Conservation (phyloP, 163 green algal species). For the Scenedesmus sp. region DNA sequence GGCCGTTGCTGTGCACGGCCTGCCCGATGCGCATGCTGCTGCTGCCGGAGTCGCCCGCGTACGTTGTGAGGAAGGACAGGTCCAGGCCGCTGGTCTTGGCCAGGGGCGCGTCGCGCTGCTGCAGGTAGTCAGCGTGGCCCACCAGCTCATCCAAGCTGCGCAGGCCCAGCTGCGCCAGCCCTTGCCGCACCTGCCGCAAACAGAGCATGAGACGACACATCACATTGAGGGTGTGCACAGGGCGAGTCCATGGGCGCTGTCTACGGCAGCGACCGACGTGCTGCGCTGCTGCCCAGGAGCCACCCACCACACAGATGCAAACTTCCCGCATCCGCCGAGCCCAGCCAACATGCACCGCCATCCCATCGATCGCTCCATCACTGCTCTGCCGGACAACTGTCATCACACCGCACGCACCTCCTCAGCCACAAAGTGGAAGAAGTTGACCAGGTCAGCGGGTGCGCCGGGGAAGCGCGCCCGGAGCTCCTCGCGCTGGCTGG, state of each 20-base stretch:
- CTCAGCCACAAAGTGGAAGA: conserved; percentile 97
- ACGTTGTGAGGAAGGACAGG: conserved; percentile 94
- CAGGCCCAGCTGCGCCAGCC: conserved; percentile 90
- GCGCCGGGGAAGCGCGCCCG: conserved; percentile 96
- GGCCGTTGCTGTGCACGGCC: conserved; percentile 90
- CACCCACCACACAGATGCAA: neutral
- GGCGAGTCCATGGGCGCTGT: no score
- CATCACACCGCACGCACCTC: conserved; percentile 73
- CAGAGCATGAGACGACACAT: neutral
- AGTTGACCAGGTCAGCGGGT: conserved; percentile 98
- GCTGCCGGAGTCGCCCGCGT: conserved; percentile 49
- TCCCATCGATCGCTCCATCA: conserved; percentile 65
- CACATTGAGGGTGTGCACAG: neutral
- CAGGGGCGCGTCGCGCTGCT: conserved; percentile 80
- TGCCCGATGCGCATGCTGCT: conserved; percentile 26
- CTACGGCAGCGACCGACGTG: no score
- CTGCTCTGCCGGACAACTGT: no score
- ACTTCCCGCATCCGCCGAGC: no score
- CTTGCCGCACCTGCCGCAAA: conserved; percentile 42
- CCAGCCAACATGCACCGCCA: conserved; percentile 92
- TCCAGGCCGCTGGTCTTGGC: conserved; percentile 95
- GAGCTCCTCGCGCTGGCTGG: conserved; percentile 97
- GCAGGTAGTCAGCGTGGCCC: conserved; percentile 87
- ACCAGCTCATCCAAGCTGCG: conserved; percentile 95
- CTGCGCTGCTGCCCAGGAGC: no score